Percentiles rank a stretch among this genome's conserved stretches.
These are phyloP conservation scores for Millerozyma acaciae DNA, from an alignment of 805 yeast species.

Conservation along the genomic window DNA sequence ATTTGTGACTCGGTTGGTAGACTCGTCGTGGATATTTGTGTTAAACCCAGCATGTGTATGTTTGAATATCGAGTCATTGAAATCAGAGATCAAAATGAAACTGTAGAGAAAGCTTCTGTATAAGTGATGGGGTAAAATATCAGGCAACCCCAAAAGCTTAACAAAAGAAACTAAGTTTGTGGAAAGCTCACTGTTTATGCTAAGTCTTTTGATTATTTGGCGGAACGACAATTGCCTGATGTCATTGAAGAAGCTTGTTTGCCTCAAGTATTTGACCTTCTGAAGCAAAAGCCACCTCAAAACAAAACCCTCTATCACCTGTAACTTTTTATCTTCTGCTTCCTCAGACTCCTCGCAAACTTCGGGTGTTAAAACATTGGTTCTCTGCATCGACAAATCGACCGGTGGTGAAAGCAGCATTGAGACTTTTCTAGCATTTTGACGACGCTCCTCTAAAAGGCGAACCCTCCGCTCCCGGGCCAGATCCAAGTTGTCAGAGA, in stretches of 20 bases:
- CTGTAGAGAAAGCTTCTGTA: conserved; percentile 16
- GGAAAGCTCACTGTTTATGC: neutral
- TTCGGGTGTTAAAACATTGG: too few species aligned
- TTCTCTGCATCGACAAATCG: too few species aligned
- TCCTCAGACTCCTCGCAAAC: neutral
- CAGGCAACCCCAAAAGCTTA: conserved; percentile 5
- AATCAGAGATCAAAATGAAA: conserved; percentile 18
- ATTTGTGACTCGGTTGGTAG: conserved; percentile 11
- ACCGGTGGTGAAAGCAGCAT: neutral
- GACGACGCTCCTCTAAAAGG: conserved; percentile 5
- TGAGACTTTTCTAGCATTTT: conserved; percentile 4
- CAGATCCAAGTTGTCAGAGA: conserved; percentile 6
- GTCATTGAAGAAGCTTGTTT: conserved; percentile 1
- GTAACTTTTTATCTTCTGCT: too few species aligned
- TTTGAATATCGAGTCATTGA: conserved; percentile 10
- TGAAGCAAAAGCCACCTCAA: conserved; percentile 1
- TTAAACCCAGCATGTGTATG: conserved; percentile 22
- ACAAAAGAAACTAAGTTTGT: conserved; percentile 3
- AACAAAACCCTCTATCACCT: too few species aligned
- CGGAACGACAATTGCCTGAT: neutral
- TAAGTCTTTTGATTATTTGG: conserved; percentile 3
- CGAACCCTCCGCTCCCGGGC: conserved; percentile 7
- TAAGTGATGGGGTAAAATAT: conserved; percentile 3
- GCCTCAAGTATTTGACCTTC: neutral
- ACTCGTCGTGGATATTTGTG: conserved; percentile 11